These are phyloP conservation scores for Helenozyma baotianmanensis DNA, from an alignment of 805 yeast genomes.

Conservation along the genomic window DNA sequence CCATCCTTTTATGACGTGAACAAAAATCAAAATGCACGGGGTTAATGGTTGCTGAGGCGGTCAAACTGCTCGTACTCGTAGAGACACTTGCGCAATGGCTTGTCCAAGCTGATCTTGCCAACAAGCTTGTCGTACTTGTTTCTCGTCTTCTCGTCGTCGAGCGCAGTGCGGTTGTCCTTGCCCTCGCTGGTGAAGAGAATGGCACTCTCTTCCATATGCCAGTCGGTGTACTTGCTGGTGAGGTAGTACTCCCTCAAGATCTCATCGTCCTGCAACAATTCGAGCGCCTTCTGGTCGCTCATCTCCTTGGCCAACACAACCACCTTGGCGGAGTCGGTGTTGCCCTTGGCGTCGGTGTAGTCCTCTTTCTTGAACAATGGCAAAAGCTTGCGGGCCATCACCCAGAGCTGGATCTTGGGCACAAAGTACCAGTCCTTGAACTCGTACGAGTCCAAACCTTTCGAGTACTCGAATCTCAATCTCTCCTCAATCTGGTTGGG, in stretches of 20 bases:
- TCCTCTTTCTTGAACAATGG: slow-evolving; percentile 8
- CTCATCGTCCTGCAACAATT: slow-evolving; percentile 19
- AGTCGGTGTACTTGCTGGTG: slow-evolving; percentile 13
- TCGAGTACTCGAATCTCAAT: slow-evolving; percentile 17
- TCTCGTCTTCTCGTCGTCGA: neutral
- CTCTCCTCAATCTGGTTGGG: slow-evolving; percentile 14
- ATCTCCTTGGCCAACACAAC: slow-evolving; percentile 16
- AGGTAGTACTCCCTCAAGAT: slow-evolving; percentile 19
- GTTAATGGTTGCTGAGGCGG: neutral
- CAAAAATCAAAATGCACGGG: too few relatives aligned
- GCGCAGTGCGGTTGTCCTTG: slow-evolving; percentile 3
- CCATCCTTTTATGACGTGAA: too few relatives aligned
- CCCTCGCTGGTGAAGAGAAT: slow-evolving; percentile 15
- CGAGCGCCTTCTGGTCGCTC: slow-evolving; percentile 21
- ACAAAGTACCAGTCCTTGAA: slow-evolving; percentile 14
- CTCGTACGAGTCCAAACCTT: slow-evolving; percentile 10
- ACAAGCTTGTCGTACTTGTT: slow-evolving; percentile 4
- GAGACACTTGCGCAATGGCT: slow-evolving; percentile 9
- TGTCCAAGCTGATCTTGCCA: slow-evolving; percentile 1
- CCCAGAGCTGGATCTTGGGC: slow-evolving; percentile 18
- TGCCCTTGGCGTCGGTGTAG: neutral
- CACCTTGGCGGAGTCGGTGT: slow-evolving; percentile 11
- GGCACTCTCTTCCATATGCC: slow-evolving; percentile 17
- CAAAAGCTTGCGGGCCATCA: slow-evolving; percentile 9
- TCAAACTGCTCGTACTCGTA: slow-evolving; percentile 9